phyloP scores from a whole-genome alignment of 148 eudicot genomes.

The Vaccinium myrtillus region DNA sequence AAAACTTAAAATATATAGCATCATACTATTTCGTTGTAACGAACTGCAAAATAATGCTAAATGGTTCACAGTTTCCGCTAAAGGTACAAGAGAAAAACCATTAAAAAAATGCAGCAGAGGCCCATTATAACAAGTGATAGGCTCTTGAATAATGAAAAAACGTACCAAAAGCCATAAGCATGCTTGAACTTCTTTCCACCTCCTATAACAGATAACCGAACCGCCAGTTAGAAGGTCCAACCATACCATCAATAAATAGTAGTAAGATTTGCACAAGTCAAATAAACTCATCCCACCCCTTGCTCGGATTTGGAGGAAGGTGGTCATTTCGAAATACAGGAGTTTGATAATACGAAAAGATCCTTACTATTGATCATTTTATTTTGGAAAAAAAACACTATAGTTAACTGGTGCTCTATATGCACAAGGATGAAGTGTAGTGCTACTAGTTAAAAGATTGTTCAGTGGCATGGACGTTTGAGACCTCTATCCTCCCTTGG shows the following conservation, averaged over 20 bases:
- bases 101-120: neutral
- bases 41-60: neutral
- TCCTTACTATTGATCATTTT: neutral
- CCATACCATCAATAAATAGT: neutral
- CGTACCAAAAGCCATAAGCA: conserved; percentile 74
- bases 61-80: neutral
- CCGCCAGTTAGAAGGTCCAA: neutral
- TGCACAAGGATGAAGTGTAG: neutral
- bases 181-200: conserved; percentile 86
- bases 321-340: neutral
- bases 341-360: neutral
- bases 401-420: neutral
- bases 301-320: neutral
- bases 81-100: neutral
- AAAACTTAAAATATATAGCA: neutral
- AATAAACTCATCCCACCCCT: neutral
- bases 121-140: neutral
- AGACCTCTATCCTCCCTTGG: neutral
- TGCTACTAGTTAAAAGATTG: neutral
- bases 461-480: neutral
- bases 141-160: conserved; percentile 10
- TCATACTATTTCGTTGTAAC: neutral
- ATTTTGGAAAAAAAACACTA: neutral
- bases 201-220: conserved; percentile 43
- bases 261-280: neutral